Base-by-base conservation (phyloP, 2,329 filamentous ascomycete species). In the Paraphaeosphaeria sporulosa region DNA sequence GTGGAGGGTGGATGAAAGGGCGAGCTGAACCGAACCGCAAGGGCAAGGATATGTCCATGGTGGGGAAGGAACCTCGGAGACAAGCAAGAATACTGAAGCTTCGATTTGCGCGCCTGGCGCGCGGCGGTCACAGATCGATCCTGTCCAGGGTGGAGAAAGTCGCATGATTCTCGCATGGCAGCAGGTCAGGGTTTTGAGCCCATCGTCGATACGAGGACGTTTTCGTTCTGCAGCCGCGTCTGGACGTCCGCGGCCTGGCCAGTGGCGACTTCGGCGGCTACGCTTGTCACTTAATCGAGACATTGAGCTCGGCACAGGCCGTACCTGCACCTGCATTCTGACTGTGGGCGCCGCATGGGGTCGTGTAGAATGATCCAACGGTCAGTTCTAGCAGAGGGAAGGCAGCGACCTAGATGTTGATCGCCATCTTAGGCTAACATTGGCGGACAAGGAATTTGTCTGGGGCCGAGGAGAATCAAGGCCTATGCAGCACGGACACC, bases 1-100 rank as follows among this genome's bases (percentile, higher is more conserved):
- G 51, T 60, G 66, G 50, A 52, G 36, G 21, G 62, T 34, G 56
- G 64, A 53, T 34, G 55, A 42, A 46, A 43, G 36, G 8, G 59
- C 60, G 47, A 40, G 58, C 48, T 12, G 30, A 36, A 25, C 47
- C 52, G 19, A 19, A 21, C 21, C 15, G 23, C 21, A 9, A 23
- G 43, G 47, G 46, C n/a, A 9, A 23, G 43, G 47, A 40, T 13
- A 48, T 2, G 46, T 27, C 47, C 47, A 48, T 46, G 47, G 54
- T 46, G 51, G 47, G 59, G 30, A 36, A 30, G 43, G 23, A 25
- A n/a, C 40, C 42, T 40, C 25, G 40, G 27, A 55, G 30, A 25
- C 52, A 52, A 50, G 48, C 30, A 38, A 1, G 10, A 40, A 40
- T 8, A 30, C 30, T 43, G 49, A 21, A 25, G 23, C 51, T 4